Base-by-base conservation (phyloP, 2,329 filamentous ascomycete species). In the Aspergillus quadricinctus region DNA sequence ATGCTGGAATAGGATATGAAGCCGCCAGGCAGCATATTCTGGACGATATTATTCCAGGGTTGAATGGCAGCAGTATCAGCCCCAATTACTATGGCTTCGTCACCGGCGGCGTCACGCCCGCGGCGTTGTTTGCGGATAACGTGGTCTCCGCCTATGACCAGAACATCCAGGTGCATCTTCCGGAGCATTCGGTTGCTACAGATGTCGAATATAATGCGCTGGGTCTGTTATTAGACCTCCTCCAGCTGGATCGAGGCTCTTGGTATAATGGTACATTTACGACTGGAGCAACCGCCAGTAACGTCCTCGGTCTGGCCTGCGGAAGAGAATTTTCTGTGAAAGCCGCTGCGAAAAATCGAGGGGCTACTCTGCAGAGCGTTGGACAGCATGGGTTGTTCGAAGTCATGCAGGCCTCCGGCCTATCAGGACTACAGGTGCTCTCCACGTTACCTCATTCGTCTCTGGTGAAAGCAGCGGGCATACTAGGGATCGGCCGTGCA, bases 51-150 rank as follows among this genome's bases (percentile, higher is more conserved):
- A 69, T 76, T 5, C 76, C 77, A 0, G 88, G 81, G 1, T 81
- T 94, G 57, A 91, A 87, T 64, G 82, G 80, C 17, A 83, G 85
- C 66, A 86, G 84, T 62, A 80, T 82, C 45, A 85, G 82, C 46
- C 73, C 84, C 10, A 84, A 85, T 54, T 96, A 95, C 78, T 95
- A 90, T 71, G 92, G 91, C 57, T 96, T 97, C 70, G 88, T 97
- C 5, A 96, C 88, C 0, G 93, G 93, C 48, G 89, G 90, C 14
- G 80, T 82, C 7, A 89, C 92, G 0, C 90, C 91, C 5, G 85
- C 91, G 25, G 92, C 92, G 31, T 82, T 88, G 63, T 83, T 90
- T 53, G 92, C 91, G 1, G 93, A 97, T 71, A 88, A 91, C 61
- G 75, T 96, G n/a, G 91, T 93, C 58, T 87, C 87, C 4, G 82